These are phyloP conservation scores for Athelia psychrophila DNA, from an alignment of 1,284 basidiomycete species.

Conservation along the genomic window DNA sequence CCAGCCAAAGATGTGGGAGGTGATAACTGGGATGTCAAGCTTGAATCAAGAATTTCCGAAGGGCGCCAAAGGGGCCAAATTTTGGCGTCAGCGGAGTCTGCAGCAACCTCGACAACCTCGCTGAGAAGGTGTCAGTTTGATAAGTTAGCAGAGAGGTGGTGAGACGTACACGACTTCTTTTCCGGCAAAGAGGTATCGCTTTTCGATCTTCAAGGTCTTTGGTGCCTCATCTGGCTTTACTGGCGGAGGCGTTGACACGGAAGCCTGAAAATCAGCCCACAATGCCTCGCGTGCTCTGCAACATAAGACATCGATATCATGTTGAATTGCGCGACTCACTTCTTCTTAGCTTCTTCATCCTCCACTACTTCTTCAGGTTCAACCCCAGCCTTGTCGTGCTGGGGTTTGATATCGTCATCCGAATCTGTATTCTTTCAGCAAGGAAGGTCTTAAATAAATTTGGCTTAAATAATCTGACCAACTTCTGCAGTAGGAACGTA, in stretches of 20 bases:
- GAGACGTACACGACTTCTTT: slow-evolving; percentile 63
- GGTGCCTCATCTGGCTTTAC: slow-evolving; percentile 10
- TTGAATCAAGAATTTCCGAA: slow-evolving; percentile 12
- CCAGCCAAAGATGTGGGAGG: slow-evolving; percentile 3
- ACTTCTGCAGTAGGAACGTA: slow-evolving; percentile 53
- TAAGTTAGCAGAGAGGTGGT: slow-evolving; percentile 2
- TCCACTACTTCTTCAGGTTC: slow-evolving; percentile 22
- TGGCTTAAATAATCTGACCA: slow-evolving; percentile 16
- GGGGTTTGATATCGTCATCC: slow-evolving; percentile 26
- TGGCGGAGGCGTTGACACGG: slow-evolving; percentile 30
- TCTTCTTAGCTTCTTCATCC: slow-evolving; percentile 39
- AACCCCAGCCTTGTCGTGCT: slow-evolving; percentile 21
- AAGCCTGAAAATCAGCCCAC: slow-evolving; percentile 63
- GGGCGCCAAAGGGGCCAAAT: slow-evolving; percentile 63
- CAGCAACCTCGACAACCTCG: slow-evolving; percentile 68
- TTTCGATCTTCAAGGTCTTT: slow-evolving; percentile 58
- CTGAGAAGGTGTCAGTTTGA: slow-evolving; percentile 37
- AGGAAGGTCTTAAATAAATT: too few species aligned
- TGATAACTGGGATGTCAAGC: neutral
- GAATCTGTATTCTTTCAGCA: slow-evolving; percentile 22
- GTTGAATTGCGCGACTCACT: slow-evolving; percentile 29
- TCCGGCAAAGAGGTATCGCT: slow-evolving; percentile 69
- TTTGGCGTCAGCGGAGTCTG: slow-evolving; percentile 68
- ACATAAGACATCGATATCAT: slow-evolving; percentile 1
- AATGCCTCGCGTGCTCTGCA: slow-evolving; percentile 46